A percentile compares a stretch with the other conserved stretches of the same genome.
Conservation (phyloP, 805 yeast genomes). For the Cyberlindnera subsufficiens region DNA sequence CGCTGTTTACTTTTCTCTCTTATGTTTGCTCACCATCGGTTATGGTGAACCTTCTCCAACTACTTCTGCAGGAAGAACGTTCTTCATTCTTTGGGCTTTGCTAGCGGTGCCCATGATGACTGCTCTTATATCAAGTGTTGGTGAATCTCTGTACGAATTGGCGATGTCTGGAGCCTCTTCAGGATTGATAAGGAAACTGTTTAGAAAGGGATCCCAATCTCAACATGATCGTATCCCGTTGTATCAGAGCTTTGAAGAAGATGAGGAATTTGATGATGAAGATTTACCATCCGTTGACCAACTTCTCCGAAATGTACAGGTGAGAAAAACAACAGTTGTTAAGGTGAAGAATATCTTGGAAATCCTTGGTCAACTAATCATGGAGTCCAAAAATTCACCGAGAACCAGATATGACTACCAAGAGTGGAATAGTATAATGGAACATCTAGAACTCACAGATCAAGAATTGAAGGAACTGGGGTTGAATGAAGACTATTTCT, state of each 20-base stretch:
- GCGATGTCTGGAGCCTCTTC: constrained; percentile 18
- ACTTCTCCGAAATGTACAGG: constrained; percentile 8
- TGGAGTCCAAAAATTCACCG: constrained; percentile 11
- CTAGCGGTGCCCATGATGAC: constrained; percentile 87
- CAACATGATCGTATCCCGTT: not conserved
- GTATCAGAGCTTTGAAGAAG: not conserved
- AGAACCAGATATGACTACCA: constrained; percentile 38
- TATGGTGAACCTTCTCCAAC: constrained; percentile 72
- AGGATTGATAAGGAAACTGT: constrained; percentile 1
- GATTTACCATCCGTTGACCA: constrained; percentile 12
- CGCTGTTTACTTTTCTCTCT: constrained; percentile 68
- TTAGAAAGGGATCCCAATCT: constrained; percentile 1
- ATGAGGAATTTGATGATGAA: constrained; percentile 8
- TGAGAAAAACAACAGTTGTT: constrained; percentile 1
- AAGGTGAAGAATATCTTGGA: constrained; percentile 15
- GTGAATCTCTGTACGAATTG: constrained; percentile 46
- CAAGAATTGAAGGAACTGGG: constrained; percentile 12
- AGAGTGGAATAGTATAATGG: constrained; percentile 44
- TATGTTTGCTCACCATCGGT: constrained; percentile 77
- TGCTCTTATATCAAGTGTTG: constrained; percentile 62
- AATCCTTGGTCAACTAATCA: constrained; percentile 12
- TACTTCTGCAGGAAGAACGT: constrained; percentile 59
- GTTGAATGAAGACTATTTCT: constrained; percentile 34
- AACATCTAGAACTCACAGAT: constrained; percentile 24
- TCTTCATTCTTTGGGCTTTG: constrained; percentile 77